Base-by-base conservation (phyloP, 148 eudicot genomes). In the Nepenthes gracilis region DNA sequence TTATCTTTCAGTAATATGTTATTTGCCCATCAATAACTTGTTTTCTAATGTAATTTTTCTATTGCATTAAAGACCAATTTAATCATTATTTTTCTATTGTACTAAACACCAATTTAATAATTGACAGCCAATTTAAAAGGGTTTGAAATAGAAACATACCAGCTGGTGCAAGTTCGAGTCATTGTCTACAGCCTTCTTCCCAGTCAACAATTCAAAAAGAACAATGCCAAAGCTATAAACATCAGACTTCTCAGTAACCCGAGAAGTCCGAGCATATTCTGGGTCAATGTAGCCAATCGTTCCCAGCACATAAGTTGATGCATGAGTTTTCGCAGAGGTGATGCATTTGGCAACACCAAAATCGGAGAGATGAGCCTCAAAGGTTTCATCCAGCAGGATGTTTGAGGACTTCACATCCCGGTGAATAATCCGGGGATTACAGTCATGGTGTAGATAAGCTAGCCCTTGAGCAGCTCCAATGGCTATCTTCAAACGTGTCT, bases 231-330 rank as follows among this genome's bases (percentile, higher is more conserved):
- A 85, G 68, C 91, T 85, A 48, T 85, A 85, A 38, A 82, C 87
- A 76, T 85, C 91, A 1, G 91, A 85, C 37, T 82, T 85, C 49
- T 80, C 91, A 10, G 79, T 85, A 4, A 85, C 60, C 63, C 91
- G 69, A 54, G 87, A 82, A 32, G 91, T 85, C 37, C 85, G 67
- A 9, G 87, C 91, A 63, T 85, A 85, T 60, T 85, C 87, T 2
- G 91, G 91, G 66, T 85, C 91, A 12, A 85, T 85, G 68, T 85
- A 85, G 48, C 91, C 91, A 52, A 85, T 82, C 2, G 91, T 85
- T 12, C 91, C 91, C 35, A 85, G 47, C 35, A 85, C 85, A 63
- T 73, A 75, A 9, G 91, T 85, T 1, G 87, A 82, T 3, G 87
- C 85, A 70, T 85, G 79, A 56, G 87, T 71, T 72, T 82, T 85